Conservation (phyloP, 192 early-diverging fungal genomes). For the Backusella liffmaniae region DNA sequence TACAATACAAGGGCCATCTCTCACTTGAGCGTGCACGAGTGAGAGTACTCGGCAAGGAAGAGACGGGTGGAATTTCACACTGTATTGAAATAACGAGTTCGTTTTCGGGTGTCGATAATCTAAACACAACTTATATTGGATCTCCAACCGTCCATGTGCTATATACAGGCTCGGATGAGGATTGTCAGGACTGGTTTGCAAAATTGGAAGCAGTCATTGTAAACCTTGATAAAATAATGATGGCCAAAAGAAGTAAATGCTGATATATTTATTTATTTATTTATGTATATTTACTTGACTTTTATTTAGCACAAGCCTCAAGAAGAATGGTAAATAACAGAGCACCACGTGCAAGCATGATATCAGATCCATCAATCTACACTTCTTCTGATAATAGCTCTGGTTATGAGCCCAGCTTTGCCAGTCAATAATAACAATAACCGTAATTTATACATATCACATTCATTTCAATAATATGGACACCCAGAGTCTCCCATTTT, state of each 20-base stretch:
- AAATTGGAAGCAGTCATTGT: constrained; percentile 18
- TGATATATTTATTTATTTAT: neutral
- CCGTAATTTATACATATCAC: neutral
- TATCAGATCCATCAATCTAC: neutral
- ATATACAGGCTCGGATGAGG: constrained; percentile 7
- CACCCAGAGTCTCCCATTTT: neutral
- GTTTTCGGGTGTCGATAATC: constrained; percentile 15
- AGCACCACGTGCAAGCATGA: neutral
- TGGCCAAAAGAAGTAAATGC: neutral
- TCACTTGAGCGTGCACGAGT: constrained; percentile 15
- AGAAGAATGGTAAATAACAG: constrained; percentile 6
- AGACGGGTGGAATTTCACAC: constrained; percentile 7
- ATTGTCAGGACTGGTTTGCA: constrained; percentile 27
- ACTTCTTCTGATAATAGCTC: neutral
- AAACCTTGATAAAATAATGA: constrained; percentile 8
- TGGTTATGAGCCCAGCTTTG: neutral
- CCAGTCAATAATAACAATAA: neutral
- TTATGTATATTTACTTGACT: neutral
- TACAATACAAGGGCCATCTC: constrained; percentile 32
- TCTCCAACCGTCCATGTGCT: constrained; percentile 15
- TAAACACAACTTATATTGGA: constrained; percentile 16
- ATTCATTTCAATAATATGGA: neutral
- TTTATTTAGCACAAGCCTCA: neutral
- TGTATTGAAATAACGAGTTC: constrained; percentile 24
- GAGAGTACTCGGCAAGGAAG: neutral